These are phyloP conservation scores for Schizochytrium sp. DNA, from an alignment of 108 stramenopile genomes.

Conservation along the genomic window DNA sequence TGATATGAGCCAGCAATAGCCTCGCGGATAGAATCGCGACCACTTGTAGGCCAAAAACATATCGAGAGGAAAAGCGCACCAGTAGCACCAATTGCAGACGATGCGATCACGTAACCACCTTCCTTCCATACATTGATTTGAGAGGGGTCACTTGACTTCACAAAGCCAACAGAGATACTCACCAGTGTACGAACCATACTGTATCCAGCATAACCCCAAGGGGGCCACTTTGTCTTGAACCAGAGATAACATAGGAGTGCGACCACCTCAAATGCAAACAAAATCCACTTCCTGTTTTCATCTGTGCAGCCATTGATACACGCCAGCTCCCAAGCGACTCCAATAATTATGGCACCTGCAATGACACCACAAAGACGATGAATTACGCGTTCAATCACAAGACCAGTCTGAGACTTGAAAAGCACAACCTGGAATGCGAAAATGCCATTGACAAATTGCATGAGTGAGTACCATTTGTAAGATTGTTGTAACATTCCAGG, in stretches of 20 bases:
- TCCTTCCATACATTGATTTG: neutral
- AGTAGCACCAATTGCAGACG: neutral
- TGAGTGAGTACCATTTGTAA: neutral
- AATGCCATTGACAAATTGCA: slow-evolving; percentile 33
- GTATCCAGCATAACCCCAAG: neutral
- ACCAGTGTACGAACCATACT: slow-evolving; percentile 5
- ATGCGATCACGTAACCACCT: neutral
- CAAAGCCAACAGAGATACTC: slow-evolving; percentile 1
- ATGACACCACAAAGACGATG: neutral
- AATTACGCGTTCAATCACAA: neutral
- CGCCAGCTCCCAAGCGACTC: slow-evolving; percentile 25
- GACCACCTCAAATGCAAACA: slow-evolving; percentile 9
- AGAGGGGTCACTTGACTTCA: neutral
- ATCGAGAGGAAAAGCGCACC: neutral
- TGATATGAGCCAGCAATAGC: neutral
- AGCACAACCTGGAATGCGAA: slow-evolving; percentile 54
- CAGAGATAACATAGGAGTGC: neutral
- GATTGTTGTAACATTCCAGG: neutral
- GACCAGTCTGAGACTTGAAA: slow-evolving; percentile 18
- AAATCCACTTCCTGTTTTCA: neutral
- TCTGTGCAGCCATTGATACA: slow-evolving; percentile 56
- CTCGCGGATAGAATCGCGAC: neutral
- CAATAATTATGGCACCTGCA: neutral
- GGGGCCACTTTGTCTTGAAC: slow-evolving; percentile 32
- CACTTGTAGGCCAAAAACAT: slow-evolving; percentile 21